Percentiles rank a stretch among this genome's conserved stretches.
Conservation (phyloP, 2,329 filamentous ascomycete species). For the Bipolaris zeicola region DNA sequence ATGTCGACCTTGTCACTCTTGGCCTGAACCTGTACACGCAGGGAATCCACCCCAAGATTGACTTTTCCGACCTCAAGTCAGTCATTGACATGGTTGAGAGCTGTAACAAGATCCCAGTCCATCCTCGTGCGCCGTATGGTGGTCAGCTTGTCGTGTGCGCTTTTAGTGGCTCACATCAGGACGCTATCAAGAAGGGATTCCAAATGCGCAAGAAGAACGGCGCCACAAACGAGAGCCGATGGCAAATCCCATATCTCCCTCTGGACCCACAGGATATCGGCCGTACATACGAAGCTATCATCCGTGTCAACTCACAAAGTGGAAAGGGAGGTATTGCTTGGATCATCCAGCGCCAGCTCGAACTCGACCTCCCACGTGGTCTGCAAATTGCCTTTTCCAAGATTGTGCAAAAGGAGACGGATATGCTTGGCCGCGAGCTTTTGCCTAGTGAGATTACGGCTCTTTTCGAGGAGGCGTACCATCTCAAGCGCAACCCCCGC, state of each 20-base stretch:
- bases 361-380: slow-evolving; percentile 90
- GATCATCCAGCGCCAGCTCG: slow-evolving; percentile 87
- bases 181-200: slow-evolving; percentile 93
- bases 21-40: slow-evolving; percentile 95
- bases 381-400: slow-evolving; percentile 90
- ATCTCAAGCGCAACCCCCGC: slow-evolving; percentile 79
- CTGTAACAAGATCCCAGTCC: slow-evolving; percentile 93
- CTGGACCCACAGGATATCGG: slow-evolving; percentile 93
- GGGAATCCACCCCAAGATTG: slow-evolving; percentile 80
- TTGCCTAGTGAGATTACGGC: slow-evolving; percentile 80
- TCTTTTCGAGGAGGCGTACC: slow-evolving; percentile 89
- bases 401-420: slow-evolving; percentile 81
- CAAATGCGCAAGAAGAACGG: slow-evolving; percentile 68
- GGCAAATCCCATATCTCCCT: slow-evolving; percentile 90
- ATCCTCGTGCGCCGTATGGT: slow-evolving; percentile 87
- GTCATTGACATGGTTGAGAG: slow-evolving; percentile 90
- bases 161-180: slow-evolving; percentile 91
- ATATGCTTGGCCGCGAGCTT: slow-evolving; percentile 81
- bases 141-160: slow-evolving; percentile 91
- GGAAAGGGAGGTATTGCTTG: slow-evolving; percentile 94
- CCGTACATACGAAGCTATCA: slow-evolving; percentile 96
- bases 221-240: slow-evolving; percentile 67
- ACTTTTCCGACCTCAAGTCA: slow-evolving; percentile 86
- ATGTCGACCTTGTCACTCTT: slow-evolving; percentile 91
- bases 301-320: slow-evolving; percentile 94